A percentile compares a stretch with the other conserved stretches of the same genome.
Evolutionary conservation across 805 yeast genomes (phyloP).

Genomic region (Huiozyma sinensis): DNA sequence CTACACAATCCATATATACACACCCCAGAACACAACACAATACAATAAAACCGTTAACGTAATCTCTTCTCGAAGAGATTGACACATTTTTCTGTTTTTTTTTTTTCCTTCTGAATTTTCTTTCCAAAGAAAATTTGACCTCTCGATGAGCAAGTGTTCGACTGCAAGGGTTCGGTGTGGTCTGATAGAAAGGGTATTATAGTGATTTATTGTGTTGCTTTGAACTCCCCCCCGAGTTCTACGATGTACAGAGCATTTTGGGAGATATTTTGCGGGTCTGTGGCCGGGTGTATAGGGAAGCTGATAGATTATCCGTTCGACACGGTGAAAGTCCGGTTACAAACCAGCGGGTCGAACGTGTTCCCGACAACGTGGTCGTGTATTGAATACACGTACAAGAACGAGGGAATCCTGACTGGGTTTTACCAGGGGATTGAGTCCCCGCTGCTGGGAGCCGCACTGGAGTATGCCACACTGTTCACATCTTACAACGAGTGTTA

Average conservation of each 20-base stretch:
- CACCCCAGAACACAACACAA: background rate
- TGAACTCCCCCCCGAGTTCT: no score
- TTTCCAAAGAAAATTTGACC: no score
- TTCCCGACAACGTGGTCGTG: constrained; percentile 57
- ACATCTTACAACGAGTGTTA: constrained; percentile 47
- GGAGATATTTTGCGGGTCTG: constrained; percentile 31
- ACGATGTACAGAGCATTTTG: constrained; percentile 14
- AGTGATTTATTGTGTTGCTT: no score
- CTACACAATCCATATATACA: no score
- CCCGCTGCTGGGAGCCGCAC: constrained; percentile 83
- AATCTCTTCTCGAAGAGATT: no score
- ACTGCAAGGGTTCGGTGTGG: no score
- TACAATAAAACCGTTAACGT: background rate
- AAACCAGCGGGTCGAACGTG: constrained; percentile 53
- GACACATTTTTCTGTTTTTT: no score
- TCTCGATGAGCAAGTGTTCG: no score
- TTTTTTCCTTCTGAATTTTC: no score
- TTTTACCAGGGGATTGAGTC: constrained; percentile 70
- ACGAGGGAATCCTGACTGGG: constrained; percentile 63
- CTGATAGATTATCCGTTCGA: constrained; percentile 86
- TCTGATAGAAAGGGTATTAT: no score
- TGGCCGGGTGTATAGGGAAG: constrained; percentile 76
- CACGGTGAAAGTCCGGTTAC: constrained; percentile 80
- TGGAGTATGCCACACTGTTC: constrained; percentile 76
- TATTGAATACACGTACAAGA: constrained; percentile 44